Evolutionary conservation across 257 asterid species (phyloP).

Genomic region (Cruciata laevipes): DNA sequence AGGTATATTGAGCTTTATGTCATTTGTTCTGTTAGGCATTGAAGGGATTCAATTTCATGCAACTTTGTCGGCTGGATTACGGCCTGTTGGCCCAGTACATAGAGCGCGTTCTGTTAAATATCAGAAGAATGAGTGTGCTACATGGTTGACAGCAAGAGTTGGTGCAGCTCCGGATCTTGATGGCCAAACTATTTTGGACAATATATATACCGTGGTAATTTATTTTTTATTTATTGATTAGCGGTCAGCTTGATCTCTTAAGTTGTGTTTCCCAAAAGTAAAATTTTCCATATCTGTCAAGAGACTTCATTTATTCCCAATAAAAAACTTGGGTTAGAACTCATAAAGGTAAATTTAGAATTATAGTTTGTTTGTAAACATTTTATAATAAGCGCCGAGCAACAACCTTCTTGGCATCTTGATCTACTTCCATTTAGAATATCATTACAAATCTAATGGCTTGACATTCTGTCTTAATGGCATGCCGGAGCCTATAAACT

Average conservation of each 20-base stretch:
- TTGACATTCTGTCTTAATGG: background rate
- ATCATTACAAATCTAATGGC: background rate
- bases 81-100: conserved; percentile 64
- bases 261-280: no score
- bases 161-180: conserved; percentile 47
- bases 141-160: conserved; percentile 66
- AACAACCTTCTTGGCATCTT: background rate
- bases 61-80: conserved; percentile 58
- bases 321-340: background rate
- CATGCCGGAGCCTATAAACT: background rate
- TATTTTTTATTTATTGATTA: background rate
- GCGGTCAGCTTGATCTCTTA: background rate
- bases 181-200: conserved; percentile 59
- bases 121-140: conserved; percentile 20
- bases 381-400: background rate
- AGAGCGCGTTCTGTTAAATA: conserved; percentile 59
- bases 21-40: conserved; percentile 26
- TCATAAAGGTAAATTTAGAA: background rate
- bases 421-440: background rate
- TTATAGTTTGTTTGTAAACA: background rate
- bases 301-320: background rate
- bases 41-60: conserved; percentile 72
- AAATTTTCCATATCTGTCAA: background rate
- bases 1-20: background rate
- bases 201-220: conserved; percentile 56